These are phyloP conservation scores for Limonium bicolor DNA, from an alignment of 148 eudicot species.

Conservation along the genomic window DNA sequence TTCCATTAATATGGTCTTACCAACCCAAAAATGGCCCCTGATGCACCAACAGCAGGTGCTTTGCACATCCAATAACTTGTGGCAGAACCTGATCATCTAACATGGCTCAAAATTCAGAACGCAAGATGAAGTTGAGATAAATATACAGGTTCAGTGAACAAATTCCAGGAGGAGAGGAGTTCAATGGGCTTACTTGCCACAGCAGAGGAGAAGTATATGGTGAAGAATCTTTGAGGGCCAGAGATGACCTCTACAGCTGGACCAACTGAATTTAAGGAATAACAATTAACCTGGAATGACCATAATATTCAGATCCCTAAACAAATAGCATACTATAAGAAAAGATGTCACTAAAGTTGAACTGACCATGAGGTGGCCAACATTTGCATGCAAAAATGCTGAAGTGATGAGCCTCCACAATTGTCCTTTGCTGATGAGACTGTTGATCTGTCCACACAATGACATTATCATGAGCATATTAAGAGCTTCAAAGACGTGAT, in stretches of 20 bases:
- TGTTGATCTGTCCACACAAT: conserved; percentile 46
- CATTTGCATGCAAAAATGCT: conserved; percentile 65
- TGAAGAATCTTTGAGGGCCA: conserved; percentile 61
- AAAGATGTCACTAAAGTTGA: conserved; percentile 5
- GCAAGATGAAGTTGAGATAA: background rate
- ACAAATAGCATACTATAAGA: background rate
- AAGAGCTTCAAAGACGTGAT: background rate
- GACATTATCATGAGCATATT: background rate
- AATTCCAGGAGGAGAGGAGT: conserved; percentile 1
- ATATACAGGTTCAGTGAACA: background rate
- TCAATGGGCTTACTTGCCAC: conserved; percentile 37
- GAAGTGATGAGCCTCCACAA: conserved; percentile 78
- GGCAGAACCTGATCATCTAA: conserved; percentile 35
- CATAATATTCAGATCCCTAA: background rate
- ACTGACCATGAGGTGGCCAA: conserved; percentile 73
- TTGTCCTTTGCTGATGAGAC: conserved; percentile 70
- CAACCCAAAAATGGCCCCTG: conserved; percentile 88
- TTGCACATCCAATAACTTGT: conserved; percentile 71
- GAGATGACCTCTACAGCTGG: conserved; percentile 58
- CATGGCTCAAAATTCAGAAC: conserved; percentile 13
- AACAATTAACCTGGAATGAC: conserved; percentile 59
- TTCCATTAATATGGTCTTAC: conserved; percentile 31
- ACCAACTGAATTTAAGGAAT: conserved; percentile 68
- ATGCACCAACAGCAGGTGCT: conserved; percentile 79
- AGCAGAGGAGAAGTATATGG: conserved; percentile 61